Evolutionary conservation across 1,139 yeast species (phyloP).

Genomic region (Protomyces inouyei): DNA sequence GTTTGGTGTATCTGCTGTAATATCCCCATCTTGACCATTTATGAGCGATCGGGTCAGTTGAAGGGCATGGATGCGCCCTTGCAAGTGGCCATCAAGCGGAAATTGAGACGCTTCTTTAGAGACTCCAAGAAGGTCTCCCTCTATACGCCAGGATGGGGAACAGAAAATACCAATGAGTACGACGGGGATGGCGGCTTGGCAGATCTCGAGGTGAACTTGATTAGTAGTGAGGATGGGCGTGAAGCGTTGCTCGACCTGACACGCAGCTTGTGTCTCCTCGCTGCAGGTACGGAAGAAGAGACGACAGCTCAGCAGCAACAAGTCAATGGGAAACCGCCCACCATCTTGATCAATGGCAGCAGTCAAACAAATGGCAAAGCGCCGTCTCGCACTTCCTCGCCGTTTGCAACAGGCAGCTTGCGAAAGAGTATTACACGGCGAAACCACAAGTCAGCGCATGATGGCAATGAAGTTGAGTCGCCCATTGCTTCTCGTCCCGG

Average conservation of each 20-base stretch:
- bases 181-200: constrained; percentile 16
- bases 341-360: not conserved
- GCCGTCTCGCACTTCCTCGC: not conserved
- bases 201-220: constrained; percentile 59
- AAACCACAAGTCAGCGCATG: not conserved
- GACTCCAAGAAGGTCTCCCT: constrained; percentile 9
- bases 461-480: not conserved
- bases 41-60: constrained; percentile 65
- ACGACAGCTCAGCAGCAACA: not conserved
- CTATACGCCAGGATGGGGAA: constrained; percentile 19
- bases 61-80: constrained; percentile 24
- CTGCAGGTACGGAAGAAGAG: constrained; percentile 39
- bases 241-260: constrained; percentile 85
- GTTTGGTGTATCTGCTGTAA: constrained; percentile 91
- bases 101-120: constrained; percentile 17
- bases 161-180: not conserved
- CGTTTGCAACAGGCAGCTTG: not conserved
- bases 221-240: constrained; percentile 79
- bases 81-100: constrained; percentile 23
- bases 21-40: constrained; percentile 62
- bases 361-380: not conserved
- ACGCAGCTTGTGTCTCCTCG: constrained; percentile 74
- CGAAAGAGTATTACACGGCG: not conserved
- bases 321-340: not conserved
- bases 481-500: not conserved